phyloP scores from a whole-genome alignment of 495 filamentous ascomycete species.

The Penicillium fimorum region DNA sequence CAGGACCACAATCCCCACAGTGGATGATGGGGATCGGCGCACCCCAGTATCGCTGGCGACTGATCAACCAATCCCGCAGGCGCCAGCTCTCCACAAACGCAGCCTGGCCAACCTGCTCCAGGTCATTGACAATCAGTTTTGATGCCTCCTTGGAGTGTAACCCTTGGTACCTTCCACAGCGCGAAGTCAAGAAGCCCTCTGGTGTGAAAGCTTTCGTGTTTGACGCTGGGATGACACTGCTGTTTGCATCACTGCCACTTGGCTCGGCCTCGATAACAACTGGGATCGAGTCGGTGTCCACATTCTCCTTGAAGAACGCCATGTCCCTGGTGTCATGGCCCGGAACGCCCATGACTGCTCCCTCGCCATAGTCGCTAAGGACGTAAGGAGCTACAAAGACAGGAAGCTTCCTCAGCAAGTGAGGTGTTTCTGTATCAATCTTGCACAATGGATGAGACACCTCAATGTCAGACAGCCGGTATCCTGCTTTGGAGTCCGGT shows the following conservation, averaged over 20 bases:
- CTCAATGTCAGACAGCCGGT: constrained; percentile 56
- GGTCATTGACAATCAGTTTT: constrained; percentile 56
- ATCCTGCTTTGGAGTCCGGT: constrained; percentile 73
- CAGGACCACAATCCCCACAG: constrained; percentile 70
- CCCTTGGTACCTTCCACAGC: constrained; percentile 48
- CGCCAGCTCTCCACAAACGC: constrained; percentile 67
- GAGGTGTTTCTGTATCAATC: constrained; percentile 51
- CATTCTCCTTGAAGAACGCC: constrained; percentile 75
- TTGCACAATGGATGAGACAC: constrained; percentile 64
- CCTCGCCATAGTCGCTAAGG: constrained; percentile 82
- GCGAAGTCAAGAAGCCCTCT: constrained; percentile 46
- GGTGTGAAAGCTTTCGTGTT: constrained; percentile 43
- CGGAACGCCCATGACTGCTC: constrained; percentile 89
- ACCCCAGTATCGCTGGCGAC: constrained; percentile 87
- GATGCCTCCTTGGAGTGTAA: constrained; percentile 61
- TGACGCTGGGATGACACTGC: constrained; percentile 35
- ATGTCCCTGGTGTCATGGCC: constrained; percentile 77
- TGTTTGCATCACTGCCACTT: constrained; percentile 38
- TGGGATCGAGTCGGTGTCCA: constrained; percentile 48
- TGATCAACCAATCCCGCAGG: constrained; percentile 83
- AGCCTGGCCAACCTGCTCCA: constrained; percentile 51
- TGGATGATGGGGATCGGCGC: constrained; percentile 88
- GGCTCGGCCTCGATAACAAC: constrained; percentile 45
- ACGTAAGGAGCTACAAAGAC: constrained; percentile 84
- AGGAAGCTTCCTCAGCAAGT: constrained; percentile 57